These are phyloP conservation scores for Macrotyloma uniflorum DNA, from an alignment of 306 rosid species.

Conservation along the genomic window DNA sequence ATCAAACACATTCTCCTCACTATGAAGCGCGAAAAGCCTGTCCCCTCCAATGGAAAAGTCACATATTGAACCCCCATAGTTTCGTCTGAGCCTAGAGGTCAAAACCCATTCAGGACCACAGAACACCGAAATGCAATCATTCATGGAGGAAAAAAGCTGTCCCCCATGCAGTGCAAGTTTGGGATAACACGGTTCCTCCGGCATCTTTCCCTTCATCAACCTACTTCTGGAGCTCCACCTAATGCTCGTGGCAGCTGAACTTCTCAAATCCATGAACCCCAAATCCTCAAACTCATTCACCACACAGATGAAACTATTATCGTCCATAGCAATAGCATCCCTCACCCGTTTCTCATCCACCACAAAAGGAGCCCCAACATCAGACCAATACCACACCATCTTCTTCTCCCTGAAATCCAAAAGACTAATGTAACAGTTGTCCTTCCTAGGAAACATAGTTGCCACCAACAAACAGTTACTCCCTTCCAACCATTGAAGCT, in stretches of 20 bases:
- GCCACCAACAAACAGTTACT: constrained; percentile 80
- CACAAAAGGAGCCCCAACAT: constrained; percentile 59
- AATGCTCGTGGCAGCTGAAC: constrained; percentile 59
- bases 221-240: constrained; percentile 95
- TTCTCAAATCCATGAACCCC: constrained; percentile 89
- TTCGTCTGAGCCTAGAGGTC: constrained; percentile 80
- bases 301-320: constrained; percentile 74
- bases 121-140: constrained; percentile 86
- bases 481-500: constrained; percentile 81
- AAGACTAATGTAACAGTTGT: constrained; percentile 85
- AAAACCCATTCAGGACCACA: constrained; percentile 93
- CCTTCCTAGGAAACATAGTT: constrained; percentile 88
- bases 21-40: constrained; percentile 88
- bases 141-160: constrained; percentile 93
- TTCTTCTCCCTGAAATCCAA: constrained; percentile 85
- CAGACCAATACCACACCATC: constrained; percentile 97
- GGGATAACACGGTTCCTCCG: constrained; percentile 94
- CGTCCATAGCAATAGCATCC: constrained; percentile 94
- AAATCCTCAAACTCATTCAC: constrained; percentile 93
- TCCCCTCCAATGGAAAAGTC: constrained; percentile 97
- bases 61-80: constrained; percentile 88
- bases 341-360: constrained; percentile 82
- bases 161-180: constrained; percentile 86
- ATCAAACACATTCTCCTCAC: constrained; percentile 94
- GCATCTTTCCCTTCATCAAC: constrained; percentile 84